Conservation (phyloP, 2,329 filamentous ascomycete genomes). For the Apiospora pterosperma region DNA sequence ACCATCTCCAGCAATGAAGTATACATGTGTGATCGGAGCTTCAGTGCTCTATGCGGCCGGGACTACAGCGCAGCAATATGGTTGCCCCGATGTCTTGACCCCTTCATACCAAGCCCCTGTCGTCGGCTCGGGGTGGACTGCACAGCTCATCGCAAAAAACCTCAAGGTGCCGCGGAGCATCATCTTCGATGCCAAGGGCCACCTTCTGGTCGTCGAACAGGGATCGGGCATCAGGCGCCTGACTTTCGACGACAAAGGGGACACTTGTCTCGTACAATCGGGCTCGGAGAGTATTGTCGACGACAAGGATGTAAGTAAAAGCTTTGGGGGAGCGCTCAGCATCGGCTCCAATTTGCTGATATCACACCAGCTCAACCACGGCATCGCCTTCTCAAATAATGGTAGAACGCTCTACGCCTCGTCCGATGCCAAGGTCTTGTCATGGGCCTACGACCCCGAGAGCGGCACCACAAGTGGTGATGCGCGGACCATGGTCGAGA, state of each 20-base stretch:
- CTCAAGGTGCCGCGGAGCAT: constrained; percentile 30
- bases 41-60: background rate
- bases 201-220: constrained; percentile 32
- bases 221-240: constrained; percentile 28
- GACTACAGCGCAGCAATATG: background rate
- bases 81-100: constrained; percentile 4
- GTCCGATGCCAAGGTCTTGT: constrained; percentile 51
- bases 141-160: constrained; percentile 7
- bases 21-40: background rate
- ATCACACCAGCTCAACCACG: constrained; percentile 48
- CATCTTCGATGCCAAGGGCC: constrained; percentile 30
- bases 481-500: constrained; percentile 52
- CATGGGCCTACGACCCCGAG: constrained; percentile 60
- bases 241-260: constrained; percentile 26
- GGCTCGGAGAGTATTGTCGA: constrained; percentile 13
- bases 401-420: constrained; percentile 55
- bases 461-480: constrained; percentile 37
- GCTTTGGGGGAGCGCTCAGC: background rate
- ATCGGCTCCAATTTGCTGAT: background rate
- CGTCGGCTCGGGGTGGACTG: constrained; percentile 12
- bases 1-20: constrained; percentile 4
- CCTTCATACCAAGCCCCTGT: constrained; percentile 11
- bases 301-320: constrained; percentile 6
- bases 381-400: constrained; percentile 50
- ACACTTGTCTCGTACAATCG: constrained; percentile 23